A percentile compares a stretch with the other conserved stretches of the same genome.
These are phyloP conservation scores for Bolboschoenus planiculmis DNA, from an alignment of 176 grass and related monocot species.

Conservation along the genomic window DNA sequence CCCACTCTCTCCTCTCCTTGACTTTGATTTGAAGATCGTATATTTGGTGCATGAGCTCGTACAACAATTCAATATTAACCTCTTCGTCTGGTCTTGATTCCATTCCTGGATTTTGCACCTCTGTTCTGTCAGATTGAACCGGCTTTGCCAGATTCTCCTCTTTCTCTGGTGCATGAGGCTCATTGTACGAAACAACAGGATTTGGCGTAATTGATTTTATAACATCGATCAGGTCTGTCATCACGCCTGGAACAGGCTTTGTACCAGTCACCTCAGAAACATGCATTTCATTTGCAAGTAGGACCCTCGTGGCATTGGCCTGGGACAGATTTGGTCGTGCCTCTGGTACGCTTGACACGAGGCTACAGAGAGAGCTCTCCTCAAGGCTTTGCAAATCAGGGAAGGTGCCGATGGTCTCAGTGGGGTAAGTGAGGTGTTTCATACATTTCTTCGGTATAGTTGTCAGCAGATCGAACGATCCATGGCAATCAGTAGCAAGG, in stretches of 20 bases:
- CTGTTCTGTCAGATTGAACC: neutral
- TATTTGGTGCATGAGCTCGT: constrained; percentile 57
- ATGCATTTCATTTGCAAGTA: constrained; percentile 62
- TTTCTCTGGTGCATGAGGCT: neutral
- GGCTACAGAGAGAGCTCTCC: constrained; percentile 62
- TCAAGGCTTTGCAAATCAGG: constrained; percentile 53
- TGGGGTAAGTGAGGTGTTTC: too few relatives aligned
- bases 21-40: constrained; percentile 51
- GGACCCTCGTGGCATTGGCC: constrained; percentile 63
- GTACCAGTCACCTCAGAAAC: constrained; percentile 28
- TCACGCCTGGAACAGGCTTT: too few relatives aligned
- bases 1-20: constrained; percentile 77
- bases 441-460: constrained; percentile 67
- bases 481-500: constrained; percentile 55
- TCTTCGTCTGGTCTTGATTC: constrained; percentile 40
- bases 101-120: neutral
- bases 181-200: neutral
- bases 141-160: neutral
- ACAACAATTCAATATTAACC: constrained; percentile 59
- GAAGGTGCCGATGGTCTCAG: constrained; percentile 20
- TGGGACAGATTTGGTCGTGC: constrained; percentile 48
- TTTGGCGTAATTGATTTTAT: neutral
- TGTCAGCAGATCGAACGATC: constrained; percentile 46
- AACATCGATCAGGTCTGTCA: too few relatives aligned
- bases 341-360: constrained; percentile 69